Base-by-base conservation (phyloP, 371 early-diverging fungal genomes). In the Batkoa obscura region DNA sequence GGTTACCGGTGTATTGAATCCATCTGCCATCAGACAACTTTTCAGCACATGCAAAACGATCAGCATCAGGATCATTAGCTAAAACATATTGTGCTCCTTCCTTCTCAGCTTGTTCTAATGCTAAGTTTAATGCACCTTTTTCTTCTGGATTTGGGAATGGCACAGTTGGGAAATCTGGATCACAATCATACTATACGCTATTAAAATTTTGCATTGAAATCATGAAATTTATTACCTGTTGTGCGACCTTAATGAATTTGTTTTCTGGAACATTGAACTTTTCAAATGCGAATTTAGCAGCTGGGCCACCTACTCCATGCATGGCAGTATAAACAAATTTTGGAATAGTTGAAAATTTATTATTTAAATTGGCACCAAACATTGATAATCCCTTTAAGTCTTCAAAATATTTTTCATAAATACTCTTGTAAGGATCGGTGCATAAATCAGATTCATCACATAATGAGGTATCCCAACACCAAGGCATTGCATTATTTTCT, bases 1-100 rank as follows among this genome's bases (percentile, higher is more conserved):
- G 84, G 63, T 95, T 89, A 48, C 95, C 96, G 12, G 79, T 85
- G 37, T 91, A 89, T 33, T 80, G 60, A 31, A 73, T 63, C 94
- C 94, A 95, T 60, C 76, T 69, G 36, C 81, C 84, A 45, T 67
- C 63, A 9, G 72, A 53, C n/a, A n/a, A n/a, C 64, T 75, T 74
- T 69, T 94, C 92, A 41, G 91, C 90, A 38, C 83, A 80, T 1
- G 93, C 88, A 43, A 95, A 76, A 33, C 96, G 78, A 66, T 95
- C 96, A n/a, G 92, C 96, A 69, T 95, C 96, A 1, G 96, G 96
- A 63, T 95, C 96, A 65, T 93, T 95, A n/a, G 95, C 94, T 36
- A 95, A 64, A n/a, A 95, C 86, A 33, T 93, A 63, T 6, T 57
- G 62, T 23, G 76, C 72, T 17, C 68, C 68, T 36, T 60, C 59